Evolutionary conservation across 805 yeast species (phyloP).

Genomic region (Jamesozyma spencerorum): DNA sequence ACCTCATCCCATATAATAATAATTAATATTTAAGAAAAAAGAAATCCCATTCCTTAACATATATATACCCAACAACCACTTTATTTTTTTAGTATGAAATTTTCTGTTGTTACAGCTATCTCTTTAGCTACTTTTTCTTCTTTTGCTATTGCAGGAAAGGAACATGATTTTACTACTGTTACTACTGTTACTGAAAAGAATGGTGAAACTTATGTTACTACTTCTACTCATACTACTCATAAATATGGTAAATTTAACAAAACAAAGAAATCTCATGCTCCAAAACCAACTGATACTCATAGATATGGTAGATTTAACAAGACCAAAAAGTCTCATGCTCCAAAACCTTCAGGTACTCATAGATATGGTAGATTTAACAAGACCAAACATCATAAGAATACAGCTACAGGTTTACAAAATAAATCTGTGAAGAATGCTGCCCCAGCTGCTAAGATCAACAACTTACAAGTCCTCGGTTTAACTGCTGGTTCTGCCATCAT

Average conservation of each 20-base stretch:
- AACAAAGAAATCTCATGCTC: slow-evolving; percentile 23
- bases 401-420: slow-evolving; percentile 36
- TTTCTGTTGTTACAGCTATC: slow-evolving; percentile 34
- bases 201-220: slow-evolving; percentile 22
- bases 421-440: slow-evolving; percentile 12
- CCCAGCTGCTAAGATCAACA: slow-evolving; percentile 16
- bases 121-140: slow-evolving; percentile 33
- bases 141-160: slow-evolving; percentile 20
- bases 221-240: slow-evolving; percentile 39
- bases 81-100: slow-evolving; percentile 41
- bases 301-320: slow-evolving; percentile 46
- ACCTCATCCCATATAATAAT: too few species aligned
- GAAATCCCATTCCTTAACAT: too few species aligned
- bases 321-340: slow-evolving; percentile 25
- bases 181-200: slow-evolving; percentile 13
- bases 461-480: slow-evolving; percentile 23
- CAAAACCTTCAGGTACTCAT: slow-evolving; percentile 42
- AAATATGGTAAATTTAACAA: slow-evolving; percentile 44
- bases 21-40: too few species aligned
- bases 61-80: not conserved
- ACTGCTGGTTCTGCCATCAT: slow-evolving; percentile 39
- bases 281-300: slow-evolving; percentile 44
- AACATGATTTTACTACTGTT: slow-evolving; percentile 8
- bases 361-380: slow-evolving; percentile 45
- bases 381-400: slow-evolving; percentile 24